phyloP scores from a whole-genome alignment of 305 asterid species.

The Fraxinus velutina region DNA sequence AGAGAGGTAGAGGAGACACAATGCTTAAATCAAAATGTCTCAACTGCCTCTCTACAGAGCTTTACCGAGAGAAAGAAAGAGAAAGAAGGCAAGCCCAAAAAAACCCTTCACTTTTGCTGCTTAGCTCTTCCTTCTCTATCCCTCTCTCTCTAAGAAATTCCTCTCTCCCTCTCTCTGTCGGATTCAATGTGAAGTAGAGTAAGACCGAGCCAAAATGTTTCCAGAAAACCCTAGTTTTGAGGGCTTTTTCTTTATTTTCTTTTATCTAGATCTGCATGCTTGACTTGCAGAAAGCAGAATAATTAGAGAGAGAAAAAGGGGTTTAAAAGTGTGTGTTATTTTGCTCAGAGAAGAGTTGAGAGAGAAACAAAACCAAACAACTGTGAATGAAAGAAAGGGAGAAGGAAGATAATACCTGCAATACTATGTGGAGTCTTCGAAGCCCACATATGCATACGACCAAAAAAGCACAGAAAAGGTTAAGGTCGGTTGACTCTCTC shows the following conservation, averaged over 20 bases:
- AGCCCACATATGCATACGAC: conserved; percentile 23
- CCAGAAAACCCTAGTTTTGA: conserved; percentile 8
- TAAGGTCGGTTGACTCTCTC: conserved; percentile 19
- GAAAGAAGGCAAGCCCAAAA: conserved; percentile 29
- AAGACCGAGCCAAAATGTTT: not conserved
- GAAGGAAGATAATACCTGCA: conserved; percentile 13
- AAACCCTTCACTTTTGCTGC: not conserved
- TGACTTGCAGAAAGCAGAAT: conserved; percentile 26
- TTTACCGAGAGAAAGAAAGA: conserved; percentile 8
- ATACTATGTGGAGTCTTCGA: conserved; percentile 21
- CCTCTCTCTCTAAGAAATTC: not conserved
- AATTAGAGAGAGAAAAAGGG: conserved; percentile 4
- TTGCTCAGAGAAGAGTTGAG: not conserved
- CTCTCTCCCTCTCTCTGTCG: not conserved
- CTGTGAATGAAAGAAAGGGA: not conserved
- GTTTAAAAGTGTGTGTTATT: not conserved
- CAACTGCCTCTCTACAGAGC: not conserved
- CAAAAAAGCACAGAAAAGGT: conserved; percentile 3
- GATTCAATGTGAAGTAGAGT: not conserved
- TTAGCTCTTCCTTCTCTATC: conserved; percentile 1
- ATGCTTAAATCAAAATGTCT: conserved; percentile 2
- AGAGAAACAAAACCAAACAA: not conserved
- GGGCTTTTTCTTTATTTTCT: conserved; percentile 11
- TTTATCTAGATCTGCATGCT: conserved; percentile 34
- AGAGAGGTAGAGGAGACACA: conserved; percentile 1